These are phyloP conservation scores for Aciculosporium take DNA, from an alignment of 2,329 filamentous ascomycete species.

Conservation along the genomic window DNA sequence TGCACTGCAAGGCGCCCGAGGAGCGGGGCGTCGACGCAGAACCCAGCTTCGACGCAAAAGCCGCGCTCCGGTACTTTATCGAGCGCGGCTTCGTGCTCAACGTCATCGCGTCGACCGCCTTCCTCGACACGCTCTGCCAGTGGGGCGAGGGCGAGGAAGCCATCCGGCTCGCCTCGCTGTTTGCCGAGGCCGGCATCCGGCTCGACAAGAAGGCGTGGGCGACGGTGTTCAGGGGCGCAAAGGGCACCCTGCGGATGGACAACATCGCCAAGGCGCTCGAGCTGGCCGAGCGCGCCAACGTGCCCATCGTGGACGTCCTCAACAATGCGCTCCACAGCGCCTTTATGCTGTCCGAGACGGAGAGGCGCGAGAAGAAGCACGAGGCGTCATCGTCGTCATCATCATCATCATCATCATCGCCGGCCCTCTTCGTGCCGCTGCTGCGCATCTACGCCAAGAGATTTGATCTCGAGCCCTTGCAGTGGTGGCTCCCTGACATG, in stretches of 20 bases:
- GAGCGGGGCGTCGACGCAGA: constrained; percentile 8
- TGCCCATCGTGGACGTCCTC: constrained; percentile 20
- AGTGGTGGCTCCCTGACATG: constrained; percentile 23
- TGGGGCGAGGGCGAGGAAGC: constrained; percentile 24
- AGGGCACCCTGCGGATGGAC: constrained; percentile 36
- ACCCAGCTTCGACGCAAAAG: constrained; percentile 16
- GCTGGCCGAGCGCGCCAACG: constrained; percentile 34
- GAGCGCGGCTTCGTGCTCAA: constrained; percentile 50
- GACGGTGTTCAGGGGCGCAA: constrained; percentile 58
- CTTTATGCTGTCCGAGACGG: constrained; percentile 28
- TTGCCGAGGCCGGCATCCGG: constrained; percentile 31
- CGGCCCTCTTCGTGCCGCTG: constrained; percentile 32
- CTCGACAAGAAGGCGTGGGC: constrained; percentile 55
- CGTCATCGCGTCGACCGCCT: constrained; percentile 46
- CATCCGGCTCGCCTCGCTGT: constrained; percentile 19
- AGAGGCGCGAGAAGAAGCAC: constrained; percentile 19
- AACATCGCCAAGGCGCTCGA: constrained; percentile 30
- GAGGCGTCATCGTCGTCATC: no score
- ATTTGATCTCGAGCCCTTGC: constrained; percentile 32
- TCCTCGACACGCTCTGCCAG: constrained; percentile 58
- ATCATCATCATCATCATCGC: constrained; percentile 20
- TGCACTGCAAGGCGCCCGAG: constrained; percentile 23
- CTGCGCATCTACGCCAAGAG: constrained; percentile 33
- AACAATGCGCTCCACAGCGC: constrained; percentile 34
- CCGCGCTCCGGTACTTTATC: constrained; percentile 30